Evolutionary conservation across 805 yeast genomes (phyloP), one percentile per base, ranked within the genome.

Genomic region (Vanderwaltozyma yarrowii): DNA sequence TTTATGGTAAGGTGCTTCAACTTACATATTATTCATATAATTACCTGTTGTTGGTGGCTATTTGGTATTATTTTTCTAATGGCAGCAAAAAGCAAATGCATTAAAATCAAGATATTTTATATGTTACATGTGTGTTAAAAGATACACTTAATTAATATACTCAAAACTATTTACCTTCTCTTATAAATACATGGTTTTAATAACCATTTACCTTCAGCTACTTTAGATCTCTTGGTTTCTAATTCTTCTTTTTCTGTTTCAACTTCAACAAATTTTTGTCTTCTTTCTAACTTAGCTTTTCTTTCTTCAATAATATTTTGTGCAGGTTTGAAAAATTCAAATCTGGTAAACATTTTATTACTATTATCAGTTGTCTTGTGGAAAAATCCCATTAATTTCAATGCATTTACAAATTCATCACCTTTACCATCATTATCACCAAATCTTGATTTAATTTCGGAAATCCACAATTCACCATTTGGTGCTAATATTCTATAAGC

Each of bases 171-270:
- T 53, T 56, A 84, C 49, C 96, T 73, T 64, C 94, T 74, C 59
- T 92, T 92, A 62, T 92, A 92, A 43, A 92, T 84, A 64, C 99
- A 92, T 3, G 99, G 98, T 59, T 89, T 92, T 47, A 92, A 68
- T 42, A 89, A 64, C 94, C 95, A 85, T 51, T 80, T 73, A 9
- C 94, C 94, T 52, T 85, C 95, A 0, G 89, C 78, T 2, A 50
- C 53, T 40, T 65, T 61, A 10, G 56, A 51, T 51, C 89, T 70
- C 52, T 71, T 79, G 34, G 54, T 49, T 41, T 74, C 76, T 24
- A 81, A 63, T 40, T 72, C 66, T 45, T 79, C 82, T 46, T 73
- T 74, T 39, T 76, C 79, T 17, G 71, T 64, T 38, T 80, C 86
- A 24, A 69, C 70, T 51, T 85, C 95, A 33, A 83, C 71, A 46